Evolutionary conservation across 129 eudicot species (phyloP), one percentile per base, ranked within the genome.

Genomic region (Dittrichia graveolens): DNA sequence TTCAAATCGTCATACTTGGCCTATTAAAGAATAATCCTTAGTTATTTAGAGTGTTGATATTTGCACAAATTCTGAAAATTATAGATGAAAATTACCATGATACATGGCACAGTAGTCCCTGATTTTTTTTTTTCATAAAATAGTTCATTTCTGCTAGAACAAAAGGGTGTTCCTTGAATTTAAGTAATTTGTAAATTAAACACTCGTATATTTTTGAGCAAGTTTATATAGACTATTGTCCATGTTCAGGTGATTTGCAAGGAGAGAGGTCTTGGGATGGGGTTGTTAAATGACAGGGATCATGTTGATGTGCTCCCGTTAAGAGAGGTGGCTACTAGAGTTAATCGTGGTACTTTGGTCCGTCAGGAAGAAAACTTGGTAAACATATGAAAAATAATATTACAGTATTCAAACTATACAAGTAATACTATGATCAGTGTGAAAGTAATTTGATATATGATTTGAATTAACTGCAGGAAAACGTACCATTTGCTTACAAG

Each of bases 251-350:
- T 86, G 69, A 88, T 86, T 68, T 82, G 88, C 77, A 89, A 79
- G 80, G 96, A 86, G 78, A 89, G 89, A 73, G 89, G 96, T 73
- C 87, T 86, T 69, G 96, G 91, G 19, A 67, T 82, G 79, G 96
- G 92, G 61, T 16, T 80, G 16, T 24, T 72, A 61, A 78, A 80
- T 44, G 82, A 73, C 64, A 78, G 76, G 61, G 62, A 85, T 61
- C 84, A 77, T 53, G 48, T 34, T 66, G 89, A 86, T 8, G 68
- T 54, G 70, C 67, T 67, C 44, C 81, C 86, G 0, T 38, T 81
- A 47, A 64, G 72, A 71, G 79, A 83, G 50, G 74, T 77, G 43
- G 77, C 74, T 64, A 58, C 72, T 65, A 78, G 75, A 48, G 80
- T 79, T 69, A 85, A 86, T 50, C 81, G 80, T 10, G 79, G 81